A percentile compares a stretch with the other conserved stretches of the same genome.
These are phyloP conservation scores for Wickerhamomyces ciferrii DNA, from an alignment of 805 yeast species.

Conservation along the genomic window DNA sequence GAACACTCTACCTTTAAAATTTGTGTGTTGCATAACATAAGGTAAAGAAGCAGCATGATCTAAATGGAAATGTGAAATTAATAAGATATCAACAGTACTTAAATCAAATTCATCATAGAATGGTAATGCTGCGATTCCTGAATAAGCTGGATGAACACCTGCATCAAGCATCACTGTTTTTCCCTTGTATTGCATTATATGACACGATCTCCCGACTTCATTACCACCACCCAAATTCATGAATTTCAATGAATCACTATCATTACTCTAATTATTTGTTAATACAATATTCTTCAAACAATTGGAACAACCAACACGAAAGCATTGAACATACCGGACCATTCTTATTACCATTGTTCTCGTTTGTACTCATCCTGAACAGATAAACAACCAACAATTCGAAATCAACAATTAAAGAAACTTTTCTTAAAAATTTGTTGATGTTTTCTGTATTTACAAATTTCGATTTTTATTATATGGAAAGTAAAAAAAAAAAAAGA, in stretches of 20 bases:
- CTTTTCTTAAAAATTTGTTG: too few relatives aligned
- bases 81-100: slow-evolving; percentile 75
- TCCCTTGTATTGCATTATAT: slow-evolving; percentile 85
- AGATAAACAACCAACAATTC: too few relatives aligned
- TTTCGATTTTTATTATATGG: too few relatives aligned
- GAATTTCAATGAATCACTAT: slow-evolving; percentile 48
- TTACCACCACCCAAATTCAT: slow-evolving; percentile 96
- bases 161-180: slow-evolving; percentile 96
- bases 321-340: too few relatives aligned
- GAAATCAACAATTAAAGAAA: too few relatives aligned
- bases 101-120: slow-evolving; percentile 94
- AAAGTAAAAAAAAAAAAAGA: too few relatives aligned
- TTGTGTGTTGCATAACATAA: slow-evolving; percentile 95
- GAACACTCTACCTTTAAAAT: slow-evolving; percentile 90
- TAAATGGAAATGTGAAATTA: slow-evolving; percentile 92
- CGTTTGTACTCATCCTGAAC: too few relatives aligned
- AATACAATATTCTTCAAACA: neutral
- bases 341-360: too few relatives aligned
- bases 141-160: slow-evolving; percentile 94
- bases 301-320: neutral
- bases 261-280: slow-evolving; percentile 1
- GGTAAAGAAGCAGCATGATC: slow-evolving; percentile 99
- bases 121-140: slow-evolving; percentile 88
- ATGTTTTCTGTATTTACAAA: too few relatives aligned
- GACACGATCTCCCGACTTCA: slow-evolving; percentile 97